Percentiles rank a stretch among this genome's conserved stretches.
Conservation (phyloP, 768 basidiomycete species). For the Termitomyces sp. region DNA sequence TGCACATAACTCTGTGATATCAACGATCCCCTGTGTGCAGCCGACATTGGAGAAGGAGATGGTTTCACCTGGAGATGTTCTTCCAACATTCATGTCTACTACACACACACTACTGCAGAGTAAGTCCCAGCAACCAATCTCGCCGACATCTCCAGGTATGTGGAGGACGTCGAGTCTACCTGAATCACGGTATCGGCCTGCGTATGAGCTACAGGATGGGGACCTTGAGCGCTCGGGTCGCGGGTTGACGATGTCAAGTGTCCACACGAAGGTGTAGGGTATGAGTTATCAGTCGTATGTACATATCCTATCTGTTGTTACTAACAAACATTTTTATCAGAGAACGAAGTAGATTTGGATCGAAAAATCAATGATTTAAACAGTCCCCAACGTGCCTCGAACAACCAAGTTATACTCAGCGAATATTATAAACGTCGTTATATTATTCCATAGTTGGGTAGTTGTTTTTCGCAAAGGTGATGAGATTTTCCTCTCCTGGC, state of each 20-base stretch:
- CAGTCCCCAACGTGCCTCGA: background rate
- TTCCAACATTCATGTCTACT: slow-evolving; percentile 23
- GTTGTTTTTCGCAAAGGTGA: background rate
- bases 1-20: slow-evolving; percentile 19
- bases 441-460: background rate
- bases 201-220: slow-evolving; percentile 75
- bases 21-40: slow-evolving; percentile 13
- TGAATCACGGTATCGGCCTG: slow-evolving; percentile 55
- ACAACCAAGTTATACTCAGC: background rate
- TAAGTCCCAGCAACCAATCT: background rate
- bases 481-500: slow-evolving; percentile 4
- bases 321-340: background rate
- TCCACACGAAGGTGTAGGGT: background rate
- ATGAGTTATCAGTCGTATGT: background rate
- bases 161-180: slow-evolving; percentile 9
- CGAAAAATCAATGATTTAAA: background rate
- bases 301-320: background rate
- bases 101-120: slow-evolving; percentile 19
- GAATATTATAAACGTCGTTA: background rate
- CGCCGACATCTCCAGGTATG: slow-evolving; percentile 4
- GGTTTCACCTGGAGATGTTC: slow-evolving; percentile 21
- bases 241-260: slow-evolving; percentile 18
- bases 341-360: background rate
- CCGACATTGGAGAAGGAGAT: slow-evolving; percentile 9
- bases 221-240: slow-evolving; percentile 69